A percentile compares a stretch with the other conserved stretches of the same genome.
phyloP scores from a whole-genome alignment of 805 yeast genomes.

The Kurtzmaniella cleridarum region DNA sequence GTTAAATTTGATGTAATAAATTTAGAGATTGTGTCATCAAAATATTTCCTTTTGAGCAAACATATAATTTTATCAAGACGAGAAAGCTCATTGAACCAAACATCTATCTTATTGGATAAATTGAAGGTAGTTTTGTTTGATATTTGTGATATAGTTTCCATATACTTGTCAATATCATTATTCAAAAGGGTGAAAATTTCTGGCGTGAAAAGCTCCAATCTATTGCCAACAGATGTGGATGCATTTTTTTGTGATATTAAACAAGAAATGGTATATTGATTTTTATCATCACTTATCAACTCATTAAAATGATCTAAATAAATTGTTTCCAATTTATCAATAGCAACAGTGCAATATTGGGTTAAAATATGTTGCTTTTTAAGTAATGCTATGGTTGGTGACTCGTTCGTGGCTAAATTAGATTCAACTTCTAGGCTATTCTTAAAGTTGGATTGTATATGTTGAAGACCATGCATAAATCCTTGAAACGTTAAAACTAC shows the following conservation, averaged over 20 bases:
- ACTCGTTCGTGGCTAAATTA: too few species aligned
- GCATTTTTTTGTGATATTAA: background rate
- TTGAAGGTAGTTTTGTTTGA: background rate
- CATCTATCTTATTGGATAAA: slow-evolving; percentile 6
- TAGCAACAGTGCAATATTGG: too few species aligned
- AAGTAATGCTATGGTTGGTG: too few species aligned
- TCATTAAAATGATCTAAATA: background rate
- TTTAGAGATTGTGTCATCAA: slow-evolving; percentile 16
- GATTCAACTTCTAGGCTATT: too few species aligned
- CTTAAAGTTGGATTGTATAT: too few species aligned
- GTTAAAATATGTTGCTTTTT: too few species aligned
- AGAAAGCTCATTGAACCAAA: slow-evolving; percentile 12
- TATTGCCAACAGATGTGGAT: background rate
- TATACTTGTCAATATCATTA: slow-evolving; percentile 22
- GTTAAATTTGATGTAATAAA: slow-evolving; percentile 8
- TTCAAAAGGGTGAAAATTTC: slow-evolving; percentile 22
- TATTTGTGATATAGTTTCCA: slow-evolving; percentile 8
- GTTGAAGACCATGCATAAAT: slow-evolving; percentile 1
- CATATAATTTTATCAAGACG: slow-evolving; percentile 3
- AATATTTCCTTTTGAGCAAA: background rate
- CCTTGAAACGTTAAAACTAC: background rate
- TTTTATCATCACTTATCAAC: slow-evolving; percentile 2
- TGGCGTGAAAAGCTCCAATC: slow-evolving; percentile 12
- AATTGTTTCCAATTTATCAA: background rate
- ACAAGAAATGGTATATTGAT: background rate